These are phyloP conservation scores for Mentha longifolia DNA, from an alignment of 257 asterid species.

Conservation along the genomic window DNA sequence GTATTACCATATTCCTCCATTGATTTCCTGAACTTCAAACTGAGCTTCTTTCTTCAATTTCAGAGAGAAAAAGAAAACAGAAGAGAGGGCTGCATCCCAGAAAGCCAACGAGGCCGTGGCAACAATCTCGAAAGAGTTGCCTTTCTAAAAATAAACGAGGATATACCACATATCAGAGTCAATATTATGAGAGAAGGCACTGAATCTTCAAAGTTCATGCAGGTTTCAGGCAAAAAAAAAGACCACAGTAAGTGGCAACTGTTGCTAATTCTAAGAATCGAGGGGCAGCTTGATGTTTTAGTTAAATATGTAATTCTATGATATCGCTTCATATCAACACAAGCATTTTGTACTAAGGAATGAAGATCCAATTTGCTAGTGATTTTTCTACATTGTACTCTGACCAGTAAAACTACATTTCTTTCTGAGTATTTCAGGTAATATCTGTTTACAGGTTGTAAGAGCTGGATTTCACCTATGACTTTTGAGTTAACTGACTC, in stretches of 20 bases:
- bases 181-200: constrained; percentile 8
- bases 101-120: constrained; percentile 79
- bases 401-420: background rate
- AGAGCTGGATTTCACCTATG: background rate
- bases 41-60: constrained; percentile 4
- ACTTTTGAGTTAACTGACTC: constrained; percentile 52
- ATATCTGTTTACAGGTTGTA: background rate
- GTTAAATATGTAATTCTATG: too few species aligned
- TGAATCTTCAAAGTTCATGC: constrained; percentile 20
- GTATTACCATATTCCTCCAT: constrained; percentile 9
- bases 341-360: constrained; percentile 29
- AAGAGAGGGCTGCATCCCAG: constrained; percentile 73
- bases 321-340: constrained; percentile 23
- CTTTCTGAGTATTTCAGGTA: constrained; percentile 6
- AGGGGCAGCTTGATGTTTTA: constrained; percentile 17
- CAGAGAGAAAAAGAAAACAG: constrained; percentile 92
- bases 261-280: constrained; percentile 6
- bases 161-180: constrained; percentile 23
- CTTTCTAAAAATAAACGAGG: constrained; percentile 13
- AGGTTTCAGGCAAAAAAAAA: background rate
- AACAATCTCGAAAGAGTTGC: constrained; percentile 48
- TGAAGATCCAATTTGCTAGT: constrained; percentile 8
- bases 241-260: constrained; percentile 27
- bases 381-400: constrained; percentile 5
- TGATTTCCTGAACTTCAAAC: background rate